These are phyloP conservation scores for Phialemonium atrogriseum DNA, from an alignment of 2,329 filamentous ascomycete genomes.

Conservation along the genomic window DNA sequence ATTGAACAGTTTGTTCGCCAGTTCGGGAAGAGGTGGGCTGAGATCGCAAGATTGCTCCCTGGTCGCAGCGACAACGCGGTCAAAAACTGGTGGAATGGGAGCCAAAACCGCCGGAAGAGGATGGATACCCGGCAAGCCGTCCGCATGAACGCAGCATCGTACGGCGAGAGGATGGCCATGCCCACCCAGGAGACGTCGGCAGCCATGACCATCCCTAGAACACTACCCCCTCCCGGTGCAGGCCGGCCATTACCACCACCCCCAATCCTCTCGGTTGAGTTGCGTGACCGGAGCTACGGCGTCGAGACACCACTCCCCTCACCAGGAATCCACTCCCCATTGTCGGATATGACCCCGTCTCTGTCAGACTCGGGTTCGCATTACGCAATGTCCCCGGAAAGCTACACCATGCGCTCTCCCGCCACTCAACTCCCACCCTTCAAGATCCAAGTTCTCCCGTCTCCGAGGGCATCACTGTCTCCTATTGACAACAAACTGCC, in stretches of 20 bases:
- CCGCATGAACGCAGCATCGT: conserved; percentile 19
- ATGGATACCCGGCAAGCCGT: conserved; percentile 30
- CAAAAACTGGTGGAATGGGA: conserved; percentile 98
- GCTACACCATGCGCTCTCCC: conserved; percentile 19
- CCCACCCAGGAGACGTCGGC: neutral
- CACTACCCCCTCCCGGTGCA: conserved; percentile 7
- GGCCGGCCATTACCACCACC: conserved; percentile 8
- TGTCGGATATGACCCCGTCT: conserved; percentile 53
- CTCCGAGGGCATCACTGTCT: conserved; percentile 2
- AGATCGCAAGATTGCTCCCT: conserved; percentile 74
- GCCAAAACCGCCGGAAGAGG: conserved; percentile 69
- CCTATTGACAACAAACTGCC: conserved; percentile 18
- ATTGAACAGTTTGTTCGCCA: conserved; percentile 71
- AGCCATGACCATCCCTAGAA: conserved; percentile 6
- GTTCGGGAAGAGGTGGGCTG: conserved; percentile 85
- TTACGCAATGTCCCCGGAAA: conserved; percentile 50
- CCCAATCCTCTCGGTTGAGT: conserved; percentile 8
- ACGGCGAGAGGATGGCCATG: conserved; percentile 6
- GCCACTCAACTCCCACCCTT: conserved; percentile 32
- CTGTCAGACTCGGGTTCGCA: conserved; percentile 61
- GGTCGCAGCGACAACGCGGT: conserved; percentile 91
- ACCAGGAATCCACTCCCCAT: conserved; percentile 39
- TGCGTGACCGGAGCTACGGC: conserved; percentile 14
- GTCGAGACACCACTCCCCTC: conserved; percentile 27
- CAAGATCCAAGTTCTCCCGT: conserved; percentile 4